These are phyloP conservation scores for Pseudozyma sp. DNA, from an alignment of 1,284 basidiomycete genomes.

Conservation along the genomic window DNA sequence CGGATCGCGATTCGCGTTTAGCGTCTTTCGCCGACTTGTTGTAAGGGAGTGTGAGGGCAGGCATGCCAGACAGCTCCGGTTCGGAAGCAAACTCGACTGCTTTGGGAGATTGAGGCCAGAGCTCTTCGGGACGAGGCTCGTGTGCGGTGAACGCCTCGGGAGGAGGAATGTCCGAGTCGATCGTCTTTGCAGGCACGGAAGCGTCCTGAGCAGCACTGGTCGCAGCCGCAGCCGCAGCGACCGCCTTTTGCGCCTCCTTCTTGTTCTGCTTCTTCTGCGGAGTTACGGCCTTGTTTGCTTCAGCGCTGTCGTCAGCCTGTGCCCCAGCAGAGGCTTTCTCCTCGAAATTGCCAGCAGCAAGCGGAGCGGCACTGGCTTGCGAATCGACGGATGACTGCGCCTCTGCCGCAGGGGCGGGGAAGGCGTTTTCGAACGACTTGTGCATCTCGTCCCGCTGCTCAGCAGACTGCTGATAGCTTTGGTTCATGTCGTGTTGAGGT, in stretches of 20 bases:
- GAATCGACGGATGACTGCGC: slow-evolving; percentile 2
- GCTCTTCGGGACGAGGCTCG: slow-evolving; percentile 55
- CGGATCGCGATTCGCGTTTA: slow-evolving; percentile 42
- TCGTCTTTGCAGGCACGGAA: slow-evolving; percentile 10
- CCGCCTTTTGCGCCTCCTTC: slow-evolving; percentile 34
- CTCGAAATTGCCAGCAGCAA: slow-evolving; percentile 4
- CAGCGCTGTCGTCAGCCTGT: slow-evolving; percentile 2
- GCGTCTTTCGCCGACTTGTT: slow-evolving; percentile 25
- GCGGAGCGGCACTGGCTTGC: neutral
- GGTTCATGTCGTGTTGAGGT: slow-evolving; percentile 21
- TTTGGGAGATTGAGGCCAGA: slow-evolving; percentile 60
- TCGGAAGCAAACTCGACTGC: slow-evolving; percentile 63
- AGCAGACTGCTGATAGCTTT: slow-evolving; percentile 12
- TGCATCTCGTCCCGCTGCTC: slow-evolving; percentile 36
- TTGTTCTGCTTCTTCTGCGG: slow-evolving; percentile 31
- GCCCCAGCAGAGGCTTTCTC: neutral
- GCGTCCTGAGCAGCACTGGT: slow-evolving; percentile 6
- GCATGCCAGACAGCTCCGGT: slow-evolving; percentile 48
- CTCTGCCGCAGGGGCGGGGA: slow-evolving; percentile 25
- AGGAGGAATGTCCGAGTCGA: slow-evolving; percentile 24
- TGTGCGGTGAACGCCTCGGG: slow-evolving; percentile 26
- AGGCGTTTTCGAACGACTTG: slow-evolving; percentile 40
- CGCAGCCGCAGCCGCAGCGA: slow-evolving; percentile 16
- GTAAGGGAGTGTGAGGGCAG: slow-evolving; percentile 18
- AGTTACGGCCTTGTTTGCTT: slow-evolving; percentile 14